Percentiles rank a stretch among this genome's conserved stretches.
Evolutionary conservation across 768 basidiomycete species (phyloP).

Genomic region (Tephrocybe rancida): DNA sequence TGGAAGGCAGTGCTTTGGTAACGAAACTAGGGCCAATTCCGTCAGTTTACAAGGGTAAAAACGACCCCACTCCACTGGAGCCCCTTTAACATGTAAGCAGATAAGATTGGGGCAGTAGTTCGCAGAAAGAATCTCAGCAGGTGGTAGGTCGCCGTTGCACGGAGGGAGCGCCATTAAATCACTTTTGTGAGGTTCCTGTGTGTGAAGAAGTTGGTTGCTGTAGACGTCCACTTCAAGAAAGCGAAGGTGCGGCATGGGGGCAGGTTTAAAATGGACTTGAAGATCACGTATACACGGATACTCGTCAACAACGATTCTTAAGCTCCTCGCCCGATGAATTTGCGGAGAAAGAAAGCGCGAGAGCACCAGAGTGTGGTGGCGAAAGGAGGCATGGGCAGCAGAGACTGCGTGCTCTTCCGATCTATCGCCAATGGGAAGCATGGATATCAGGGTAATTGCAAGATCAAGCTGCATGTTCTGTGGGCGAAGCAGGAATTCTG

Average conservation of each 20-base stretch:
- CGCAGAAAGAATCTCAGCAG: too few relatives aligned
- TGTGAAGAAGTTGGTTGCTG: too few relatives aligned
- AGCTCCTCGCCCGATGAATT: background rate
- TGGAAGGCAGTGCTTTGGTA: background rate
- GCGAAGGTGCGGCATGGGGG: background rate
- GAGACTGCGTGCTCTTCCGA: background rate
- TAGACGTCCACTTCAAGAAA: background rate
- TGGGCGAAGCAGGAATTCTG: background rate
- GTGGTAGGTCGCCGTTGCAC: too few relatives aligned
- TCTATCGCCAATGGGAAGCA: background rate
- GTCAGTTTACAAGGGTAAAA: background rate
- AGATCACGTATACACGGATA: background rate
- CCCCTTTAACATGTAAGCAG: background rate
- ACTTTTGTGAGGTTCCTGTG: too few relatives aligned
- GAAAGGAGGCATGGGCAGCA: background rate
- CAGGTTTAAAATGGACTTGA: background rate
- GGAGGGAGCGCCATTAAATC: too few relatives aligned
- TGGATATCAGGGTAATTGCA: background rate
- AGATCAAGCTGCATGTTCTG: background rate
- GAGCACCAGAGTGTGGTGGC: background rate
- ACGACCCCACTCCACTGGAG: background rate
- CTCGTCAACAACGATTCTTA: background rate
- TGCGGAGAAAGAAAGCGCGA: background rate
- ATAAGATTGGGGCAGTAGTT: background rate
- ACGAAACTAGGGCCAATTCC: background rate